Evolutionary conservation across 2,329 filamentous ascomycete genomes (phyloP).

Genomic region (Ophiocordyceps sinensis): DNA sequence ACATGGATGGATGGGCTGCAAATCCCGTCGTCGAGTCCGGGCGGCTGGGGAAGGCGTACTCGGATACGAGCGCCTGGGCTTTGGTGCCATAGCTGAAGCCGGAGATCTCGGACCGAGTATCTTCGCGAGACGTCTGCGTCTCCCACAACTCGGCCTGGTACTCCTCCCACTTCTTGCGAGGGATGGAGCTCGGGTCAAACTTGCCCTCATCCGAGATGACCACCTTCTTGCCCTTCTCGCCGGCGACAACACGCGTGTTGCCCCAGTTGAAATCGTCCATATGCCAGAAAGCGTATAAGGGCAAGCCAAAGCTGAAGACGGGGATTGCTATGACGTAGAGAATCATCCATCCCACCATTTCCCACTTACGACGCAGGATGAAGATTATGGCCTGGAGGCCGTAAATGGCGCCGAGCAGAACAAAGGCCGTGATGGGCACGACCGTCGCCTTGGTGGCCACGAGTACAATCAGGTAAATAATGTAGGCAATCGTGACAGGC

Average conservation of each 20-base stretch:
- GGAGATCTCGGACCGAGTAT: constrained; percentile 76
- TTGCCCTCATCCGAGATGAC: constrained; percentile 95
- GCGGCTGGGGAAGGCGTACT: constrained; percentile 53
- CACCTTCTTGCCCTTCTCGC: constrained; percentile 83
- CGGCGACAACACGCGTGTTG: constrained; percentile 93
- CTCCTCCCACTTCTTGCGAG: constrained; percentile 98
- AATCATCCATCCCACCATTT: constrained; percentile 99
- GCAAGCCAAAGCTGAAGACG: constrained; percentile 79
- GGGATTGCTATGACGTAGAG: constrained; percentile 86
- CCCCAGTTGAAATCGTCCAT: constrained; percentile 99
- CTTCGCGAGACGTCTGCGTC: constrained; percentile 68
- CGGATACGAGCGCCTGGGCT: constrained; percentile 46
- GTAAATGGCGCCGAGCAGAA: constrained; percentile 89
- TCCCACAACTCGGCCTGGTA: constrained; percentile 98
- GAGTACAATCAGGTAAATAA: constrained; percentile 74
- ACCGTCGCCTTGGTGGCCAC: constrained; percentile 45
- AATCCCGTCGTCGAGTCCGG: constrained; percentile 39
- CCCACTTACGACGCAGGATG: constrained; percentile 92
- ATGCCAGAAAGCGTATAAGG: constrained; percentile 94
- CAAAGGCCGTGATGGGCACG: constrained; percentile 73
- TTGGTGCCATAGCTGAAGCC: constrained; percentile 92
- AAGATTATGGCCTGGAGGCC: constrained; percentile 96
- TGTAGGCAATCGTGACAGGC: constrained; percentile 80
- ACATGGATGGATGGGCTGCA: constrained; percentile 18
- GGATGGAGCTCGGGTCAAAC: constrained; percentile 84